Conservation (phyloP, 179 eudicot species). For the Dionaea muscipula region DNA sequence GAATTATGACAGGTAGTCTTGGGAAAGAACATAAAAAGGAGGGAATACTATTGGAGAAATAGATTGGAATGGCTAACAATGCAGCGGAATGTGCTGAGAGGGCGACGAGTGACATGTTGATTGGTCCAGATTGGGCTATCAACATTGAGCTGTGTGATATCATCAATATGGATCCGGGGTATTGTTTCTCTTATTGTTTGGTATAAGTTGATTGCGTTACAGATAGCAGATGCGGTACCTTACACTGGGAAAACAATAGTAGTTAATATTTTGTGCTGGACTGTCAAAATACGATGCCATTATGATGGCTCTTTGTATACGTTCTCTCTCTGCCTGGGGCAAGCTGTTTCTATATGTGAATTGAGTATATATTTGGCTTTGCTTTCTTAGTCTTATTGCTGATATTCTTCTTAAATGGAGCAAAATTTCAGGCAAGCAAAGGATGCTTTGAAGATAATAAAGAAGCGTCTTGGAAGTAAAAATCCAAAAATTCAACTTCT, state of each 20-base stretch:
- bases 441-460: slow-evolving; percentile 81
- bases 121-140: slow-evolving; percentile 87
- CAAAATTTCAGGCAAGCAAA: slow-evolving; percentile 63
- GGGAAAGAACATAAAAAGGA: too few species aligned
- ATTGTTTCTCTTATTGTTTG: slow-evolving; percentile 12
- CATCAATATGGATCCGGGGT: slow-evolving; percentile 84
- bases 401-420: too few species aligned
- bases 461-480: slow-evolving; percentile 75
- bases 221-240: too few species aligned
- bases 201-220: too few species aligned
- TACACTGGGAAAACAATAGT: too few species aligned
- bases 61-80: slow-evolving; percentile 46
- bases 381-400: neutral
- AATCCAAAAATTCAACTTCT: slow-evolving; percentile 80
- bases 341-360: neutral
- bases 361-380: neutral
- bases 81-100: slow-evolving; percentile 72
- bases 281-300: too few species aligned
- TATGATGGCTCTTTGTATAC: neutral
- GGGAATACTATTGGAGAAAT: slow-evolving; percentile 1
- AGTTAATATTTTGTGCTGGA: too few species aligned
- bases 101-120: slow-evolving; percentile 84
- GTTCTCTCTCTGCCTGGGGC: neutral
- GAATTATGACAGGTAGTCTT: too few species aligned
- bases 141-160: slow-evolving; percentile 88